Evolutionary conservation across 306 rosid species (phyloP), one percentile per base, ranked within the genome.

Genomic region (cucumber (Cucumis sativus)): DNA sequence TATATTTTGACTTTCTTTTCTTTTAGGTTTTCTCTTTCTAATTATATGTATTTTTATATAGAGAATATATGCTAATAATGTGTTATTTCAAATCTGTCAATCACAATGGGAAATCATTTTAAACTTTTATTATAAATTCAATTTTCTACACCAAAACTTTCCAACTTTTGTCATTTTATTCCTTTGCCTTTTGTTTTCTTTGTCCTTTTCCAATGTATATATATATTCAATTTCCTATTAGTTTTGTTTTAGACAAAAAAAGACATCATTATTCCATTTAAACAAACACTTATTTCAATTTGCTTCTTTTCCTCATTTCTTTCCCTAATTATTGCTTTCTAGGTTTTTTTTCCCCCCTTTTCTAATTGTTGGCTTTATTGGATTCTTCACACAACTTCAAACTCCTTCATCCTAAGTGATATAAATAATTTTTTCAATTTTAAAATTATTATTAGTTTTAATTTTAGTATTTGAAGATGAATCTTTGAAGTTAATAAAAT

Each of bases 1-100:
- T 9, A 66, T 9, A 30, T 8, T 81, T 90, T 84, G 92, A 86
- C 96, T 86, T 5, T 21, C 74, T 16, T 68, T 35, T 64, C 17
- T 35, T 16, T 11, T 10, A 6, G 40, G 6, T 21, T 82, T 12
- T 43, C 68, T 62, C 68, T 28, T 10, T 62, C 68, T 63, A 49
- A 7, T 47, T 39, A 66, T 4, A 37, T 25, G 25, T 7, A 28
- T 13, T 13, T 47, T n/a, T 10, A 66, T 8, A 66, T 5, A 66
- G 73, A 66, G 68, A 69, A 58, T 37, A 49, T 62, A 62, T 62
- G 79, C 79, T 74, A 65, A 47, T 80, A 74, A 75, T 80, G 49
- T 16, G 5, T 33, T 16, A 5, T 35, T 64, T 79, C 39, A 70
- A 70, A 70, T 35, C 76, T 72, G 76, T 72, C 76, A 28, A 49